Conservation (phyloP, 306 rosid species). For the Fragaria ananassa region DNA sequence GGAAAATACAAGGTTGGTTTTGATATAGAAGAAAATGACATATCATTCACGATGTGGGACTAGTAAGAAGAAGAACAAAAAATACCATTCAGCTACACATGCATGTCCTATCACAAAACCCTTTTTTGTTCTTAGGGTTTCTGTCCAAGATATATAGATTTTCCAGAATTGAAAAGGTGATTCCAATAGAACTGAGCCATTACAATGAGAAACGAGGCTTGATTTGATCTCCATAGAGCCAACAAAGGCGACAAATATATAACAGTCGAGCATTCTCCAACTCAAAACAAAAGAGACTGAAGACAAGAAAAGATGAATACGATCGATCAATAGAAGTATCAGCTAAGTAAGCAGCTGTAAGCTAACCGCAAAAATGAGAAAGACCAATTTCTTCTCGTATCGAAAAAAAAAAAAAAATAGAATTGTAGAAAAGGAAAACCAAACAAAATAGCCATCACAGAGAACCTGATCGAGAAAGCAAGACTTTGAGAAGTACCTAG, state of each 20-base stretch:
- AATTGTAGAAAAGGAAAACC: not conserved
- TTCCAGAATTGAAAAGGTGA: not conserved
- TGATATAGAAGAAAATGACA: not conserved
- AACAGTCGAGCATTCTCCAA: not conserved
- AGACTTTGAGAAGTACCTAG: not conserved
- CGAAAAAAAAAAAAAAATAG: too few relatives aligned
- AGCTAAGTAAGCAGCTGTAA: not conserved
- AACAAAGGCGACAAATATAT: not conserved
- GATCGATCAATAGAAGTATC: not conserved
- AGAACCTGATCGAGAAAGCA: not conserved
- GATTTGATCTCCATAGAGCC: not conserved
- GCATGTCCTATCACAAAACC: not conserved
- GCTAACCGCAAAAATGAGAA: not conserved
- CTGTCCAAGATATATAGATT: not conserved
- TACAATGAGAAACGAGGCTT: not conserved
- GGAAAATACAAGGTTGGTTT: not conserved
- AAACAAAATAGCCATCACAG: not conserved
- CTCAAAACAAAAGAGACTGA: not conserved
- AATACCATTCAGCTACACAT: not conserved
- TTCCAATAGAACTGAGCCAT: not conserved
- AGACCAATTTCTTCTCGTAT: not conserved
- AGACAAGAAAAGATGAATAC: not conserved
- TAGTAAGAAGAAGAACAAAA: not conserved
- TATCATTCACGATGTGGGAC: not conserved
- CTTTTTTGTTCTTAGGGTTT: not conserved